Base-by-base conservation (phyloP, 371 early-diverging fungal genomes). In the Rhizopus arrhizus region DNA sequence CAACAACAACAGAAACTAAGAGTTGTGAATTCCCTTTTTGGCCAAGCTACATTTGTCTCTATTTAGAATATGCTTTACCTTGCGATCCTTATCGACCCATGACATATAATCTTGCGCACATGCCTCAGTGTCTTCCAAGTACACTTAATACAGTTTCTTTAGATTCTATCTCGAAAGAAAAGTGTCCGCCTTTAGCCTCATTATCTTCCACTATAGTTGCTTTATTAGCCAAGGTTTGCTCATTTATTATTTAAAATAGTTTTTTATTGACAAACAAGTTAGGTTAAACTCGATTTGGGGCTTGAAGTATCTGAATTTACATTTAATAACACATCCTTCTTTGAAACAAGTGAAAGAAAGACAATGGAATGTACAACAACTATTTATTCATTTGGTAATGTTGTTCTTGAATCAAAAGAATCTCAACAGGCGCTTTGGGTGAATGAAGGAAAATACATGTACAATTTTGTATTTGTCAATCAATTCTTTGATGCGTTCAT, bases 301-400 rank as follows among this genome's bases (percentile, higher is more conserved):
- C 65, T 81, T 13, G 70, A 68, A 38, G 74, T 76, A 13, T 58
- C 73, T 5, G 77, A 77, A 11, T 78, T 78, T 59, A 57, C 64
- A 58, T 69, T 71, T 36, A 66, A 67, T 46, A 71, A 64, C 31
- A 71, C 67, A 66, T 68, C 69, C 42, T 65, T 82, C 33, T 78
- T 77, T 46, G 80, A 80, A 28, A 67, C 81, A 16, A 59, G 55
- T 29, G 73, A 73, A 38, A 68, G 72, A 6, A 65, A 73, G 5
- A 58, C 75, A 1, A 61, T 85, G 16, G 69, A 80, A 58, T 79
- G 81, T 61, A 78, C 75, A n/a, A 85, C 82, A 0, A 55, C 70
- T 40, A 77, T 82, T 28, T 83, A 83, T 43, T 84, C 84, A 7
- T 85, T 82, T 61, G 83, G 83, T 2, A 60, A 67, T 22, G 70